Evolutionary conservation across 805 yeast species (phyloP).

Genomic region (Metschnikowia henanensis): DNA sequence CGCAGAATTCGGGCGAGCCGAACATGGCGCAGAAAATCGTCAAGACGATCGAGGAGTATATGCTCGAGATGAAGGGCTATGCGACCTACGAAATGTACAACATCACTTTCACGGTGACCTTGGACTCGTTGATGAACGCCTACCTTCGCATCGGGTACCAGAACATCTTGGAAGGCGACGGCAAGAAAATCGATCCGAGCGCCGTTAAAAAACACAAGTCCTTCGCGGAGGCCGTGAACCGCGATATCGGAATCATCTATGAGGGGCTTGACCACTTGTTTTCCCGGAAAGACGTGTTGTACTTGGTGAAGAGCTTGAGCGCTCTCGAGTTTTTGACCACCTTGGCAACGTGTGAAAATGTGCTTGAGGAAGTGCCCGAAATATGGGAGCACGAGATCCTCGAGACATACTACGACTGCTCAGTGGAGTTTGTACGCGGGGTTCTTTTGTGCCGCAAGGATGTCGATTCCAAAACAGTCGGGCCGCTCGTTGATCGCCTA

Average conservation of each 20-base stretch:
- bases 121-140: constrained; percentile 38
- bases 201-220: constrained; percentile 36
- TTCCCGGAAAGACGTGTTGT: constrained; percentile 40
- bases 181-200: constrained; percentile 41
- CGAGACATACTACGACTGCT: constrained; percentile 72
- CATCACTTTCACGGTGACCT: constrained; percentile 37
- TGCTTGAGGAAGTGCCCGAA: constrained; percentile 33
- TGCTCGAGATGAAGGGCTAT: constrained; percentile 58
- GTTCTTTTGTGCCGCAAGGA: constrained; percentile 56
- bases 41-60: constrained; percentile 75
- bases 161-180: constrained; percentile 41
- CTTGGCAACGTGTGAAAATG: constrained; percentile 40
- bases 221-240: constrained; percentile 36
- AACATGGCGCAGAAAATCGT: constrained; percentile 59
- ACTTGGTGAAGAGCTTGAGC: constrained; percentile 38
- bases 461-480: constrained; percentile 32
- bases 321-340: constrained; percentile 42
- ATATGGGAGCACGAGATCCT: constrained; percentile 61
- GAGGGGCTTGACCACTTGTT: constrained; percentile 37
- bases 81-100: constrained; percentile 42
- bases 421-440: constrained; percentile 65
- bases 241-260: constrained; percentile 41
- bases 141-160: constrained; percentile 42
- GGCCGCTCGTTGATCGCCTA: constrained; percentile 28
- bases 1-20: constrained; percentile 28